A percentile compares a stretch with the other conserved stretches of the same genome.
These are phyloP conservation scores for Wickerhamomyces ciferrii DNA, from an alignment of 805 yeast genomes.

Conservation along the genomic window DNA sequence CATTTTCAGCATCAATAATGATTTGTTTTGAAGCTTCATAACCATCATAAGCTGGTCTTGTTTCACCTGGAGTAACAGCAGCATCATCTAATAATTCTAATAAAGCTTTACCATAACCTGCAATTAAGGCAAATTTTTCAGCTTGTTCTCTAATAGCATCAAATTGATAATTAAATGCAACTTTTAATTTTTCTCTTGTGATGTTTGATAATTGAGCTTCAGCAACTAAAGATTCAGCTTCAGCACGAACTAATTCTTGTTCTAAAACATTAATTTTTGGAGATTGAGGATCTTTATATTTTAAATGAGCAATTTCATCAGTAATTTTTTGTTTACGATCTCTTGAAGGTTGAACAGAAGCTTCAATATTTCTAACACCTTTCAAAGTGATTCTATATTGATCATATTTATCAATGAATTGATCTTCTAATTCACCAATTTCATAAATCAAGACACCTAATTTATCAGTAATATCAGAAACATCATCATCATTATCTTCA, in stretches of 20 bases:
- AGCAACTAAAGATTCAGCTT: slow-evolving; percentile 97
- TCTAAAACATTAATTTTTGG: slow-evolving; percentile 93
- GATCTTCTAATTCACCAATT: slow-evolving; percentile 97
- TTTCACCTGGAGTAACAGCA: slow-evolving; percentile 98
- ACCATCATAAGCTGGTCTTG: slow-evolving; percentile 97
- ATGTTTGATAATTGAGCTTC: slow-evolving; percentile 98
- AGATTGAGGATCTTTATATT: slow-evolving; percentile 97
- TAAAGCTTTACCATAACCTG: slow-evolving; percentile 97
- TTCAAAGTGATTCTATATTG: slow-evolving; percentile 95
- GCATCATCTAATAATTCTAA: slow-evolving; percentile 93
- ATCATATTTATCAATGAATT: slow-evolving; percentile 96
- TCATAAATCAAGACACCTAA: slow-evolving; percentile 93
- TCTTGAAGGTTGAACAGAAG: slow-evolving; percentile 96
- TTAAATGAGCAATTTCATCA: slow-evolving; percentile 94
- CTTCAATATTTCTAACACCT: slow-evolving; percentile 93
- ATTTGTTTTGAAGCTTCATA: slow-evolving; percentile 97
- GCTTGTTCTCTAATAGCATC: slow-evolving; percentile 93
- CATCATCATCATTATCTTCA: slow-evolving; percentile 96
- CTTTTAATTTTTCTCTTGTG: slow-evolving; percentile 96
- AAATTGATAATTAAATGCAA: slow-evolving; percentile 94
- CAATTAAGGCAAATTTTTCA: slow-evolving; percentile 94
- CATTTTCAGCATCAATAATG: slow-evolving; percentile 93
- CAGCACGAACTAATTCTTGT: slow-evolving; percentile 98
- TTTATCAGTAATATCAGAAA: slow-evolving; percentile 94
- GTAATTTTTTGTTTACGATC: slow-evolving; percentile 97